phyloP scores from a whole-genome alignment of 352 stramenopile genomes.

The Thraustochytrium striatum region DNA sequence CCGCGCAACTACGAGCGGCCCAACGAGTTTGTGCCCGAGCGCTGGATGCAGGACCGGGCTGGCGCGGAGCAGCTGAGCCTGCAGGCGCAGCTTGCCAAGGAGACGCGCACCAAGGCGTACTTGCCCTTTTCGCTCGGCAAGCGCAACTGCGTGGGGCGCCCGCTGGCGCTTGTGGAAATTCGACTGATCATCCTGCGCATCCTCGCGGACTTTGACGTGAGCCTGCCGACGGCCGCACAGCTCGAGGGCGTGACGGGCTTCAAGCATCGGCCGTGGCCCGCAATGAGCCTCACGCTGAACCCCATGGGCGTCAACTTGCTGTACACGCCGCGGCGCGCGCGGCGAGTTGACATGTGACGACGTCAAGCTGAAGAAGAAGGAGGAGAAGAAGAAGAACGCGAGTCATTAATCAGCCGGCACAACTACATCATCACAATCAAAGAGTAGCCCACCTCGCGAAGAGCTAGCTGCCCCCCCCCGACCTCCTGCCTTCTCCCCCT shows the following conservation, averaged over 20 bases:
- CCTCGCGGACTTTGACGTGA: neutral
- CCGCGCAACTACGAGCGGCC: conserved; percentile 1
- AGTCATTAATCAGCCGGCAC: neutral
- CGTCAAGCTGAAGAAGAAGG: neutral
- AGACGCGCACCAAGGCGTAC: conserved; percentile 25
- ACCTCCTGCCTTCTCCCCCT: too few species aligned
- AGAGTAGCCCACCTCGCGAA: too few species aligned
- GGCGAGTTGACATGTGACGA: neutral
- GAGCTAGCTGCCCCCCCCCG: too few species aligned
- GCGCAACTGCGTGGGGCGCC: conserved; percentile 19
- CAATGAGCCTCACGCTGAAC: neutral
- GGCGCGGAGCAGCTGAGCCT: conserved; percentile 10
- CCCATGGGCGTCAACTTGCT: neutral
- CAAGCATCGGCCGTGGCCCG: neutral
- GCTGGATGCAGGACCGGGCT: conserved; percentile 8
- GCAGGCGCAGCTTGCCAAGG: conserved; percentile 15
- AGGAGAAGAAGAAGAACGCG: neutral
- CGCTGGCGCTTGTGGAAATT: neutral
- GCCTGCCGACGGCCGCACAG: neutral
- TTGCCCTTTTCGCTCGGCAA: conserved; percentile 25
- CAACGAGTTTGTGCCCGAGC: conserved; percentile 47
- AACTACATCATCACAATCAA: neutral
- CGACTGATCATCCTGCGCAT: neutral
- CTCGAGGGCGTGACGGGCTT: neutral
- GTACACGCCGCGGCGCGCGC: neutral